Base-by-base conservation (phyloP, 2,329 filamentous ascomycete species). In the Botrytis sinoallii region DNA sequence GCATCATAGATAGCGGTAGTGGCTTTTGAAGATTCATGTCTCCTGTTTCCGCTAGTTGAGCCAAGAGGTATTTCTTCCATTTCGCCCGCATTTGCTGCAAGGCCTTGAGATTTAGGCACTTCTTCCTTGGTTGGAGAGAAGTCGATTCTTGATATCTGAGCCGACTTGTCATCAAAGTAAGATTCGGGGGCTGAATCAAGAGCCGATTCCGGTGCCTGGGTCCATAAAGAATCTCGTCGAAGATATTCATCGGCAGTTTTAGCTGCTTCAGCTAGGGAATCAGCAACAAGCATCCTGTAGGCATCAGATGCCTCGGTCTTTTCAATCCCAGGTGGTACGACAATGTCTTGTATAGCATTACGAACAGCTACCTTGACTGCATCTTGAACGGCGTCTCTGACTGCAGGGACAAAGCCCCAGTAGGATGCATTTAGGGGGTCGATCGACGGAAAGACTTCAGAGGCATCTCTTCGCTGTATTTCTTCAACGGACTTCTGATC, bases 361-460 rank as follows among this genome's bases (percentile, higher is more conserved):
- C 70, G 76, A 29, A 80, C 79, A 59, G 78, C 79, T n/a, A 72
- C 68, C 70, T 78, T 76, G 3, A 80, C 77, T n/a, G 77, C 78
- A 73, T 76, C 75, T 40, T 80, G 76, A 29, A 80, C 77, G 4
- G 75, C 77, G 46, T 79, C 78, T 63, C 77, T 79, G 12, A 79
- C 75, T 14, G 67, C 65, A 35, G 79, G 79, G 29, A 77, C 75
- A 74, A 80, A 80, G 2, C 78, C 79, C 79, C 79, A 80, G 44
- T 80, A 80, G 32, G 75, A 71, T 40, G 75, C 75, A 67, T 78
- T 78, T 3, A 75, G 59, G 40, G 76, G 72, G 72, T 76, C 75
- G 7, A 64, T 48, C n/a, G 38, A 35, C 7, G 57, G 57, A 35
- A 73, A 70, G 18, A 8, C 35, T 38, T 73, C 59, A 40, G 70